phyloP scores from a whole-genome alignment of 2,329 filamentous ascomycete species.

The Colletotrichum gloeosporioides region DNA sequence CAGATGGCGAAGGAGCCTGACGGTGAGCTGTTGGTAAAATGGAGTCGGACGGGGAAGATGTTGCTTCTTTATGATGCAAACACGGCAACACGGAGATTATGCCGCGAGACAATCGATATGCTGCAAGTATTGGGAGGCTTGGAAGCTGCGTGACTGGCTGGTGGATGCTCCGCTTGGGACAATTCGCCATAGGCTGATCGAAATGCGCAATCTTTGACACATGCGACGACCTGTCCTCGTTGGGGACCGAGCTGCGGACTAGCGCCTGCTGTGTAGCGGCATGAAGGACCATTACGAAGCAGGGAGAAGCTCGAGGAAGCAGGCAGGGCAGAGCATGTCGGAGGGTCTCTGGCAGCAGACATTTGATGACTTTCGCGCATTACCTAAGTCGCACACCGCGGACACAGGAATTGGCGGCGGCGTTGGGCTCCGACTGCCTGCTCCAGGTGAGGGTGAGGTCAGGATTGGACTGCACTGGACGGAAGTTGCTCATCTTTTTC shows the following conservation, averaged over 20 bases:
- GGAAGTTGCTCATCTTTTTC: not conserved
- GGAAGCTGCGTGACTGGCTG: not conserved
- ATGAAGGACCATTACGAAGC: constrained; percentile 1
- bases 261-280: not conserved
- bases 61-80: constrained; percentile 9
- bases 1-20: not conserved
- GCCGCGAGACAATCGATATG: not conserved
- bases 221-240: not conserved
- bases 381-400: not conserved
- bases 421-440: not conserved
- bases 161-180: not conserved
- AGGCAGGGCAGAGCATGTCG: not conserved
- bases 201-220: constrained; percentile 17
- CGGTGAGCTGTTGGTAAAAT: not conserved
- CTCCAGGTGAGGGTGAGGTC: not conserved
- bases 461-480: not conserved
- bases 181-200: constrained; percentile 18
- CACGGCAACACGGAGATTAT: not conserved
- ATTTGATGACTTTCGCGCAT: not conserved
- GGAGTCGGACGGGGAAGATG: not conserved
- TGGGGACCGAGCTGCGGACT: not conserved
- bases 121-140: not conserved
- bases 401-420: not conserved
- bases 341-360: not conserved
- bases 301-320: constrained; percentile 4